Conservation (phyloP, 2,329 filamentous ascomycete genomes). For the Aulographum hederae region DNA sequence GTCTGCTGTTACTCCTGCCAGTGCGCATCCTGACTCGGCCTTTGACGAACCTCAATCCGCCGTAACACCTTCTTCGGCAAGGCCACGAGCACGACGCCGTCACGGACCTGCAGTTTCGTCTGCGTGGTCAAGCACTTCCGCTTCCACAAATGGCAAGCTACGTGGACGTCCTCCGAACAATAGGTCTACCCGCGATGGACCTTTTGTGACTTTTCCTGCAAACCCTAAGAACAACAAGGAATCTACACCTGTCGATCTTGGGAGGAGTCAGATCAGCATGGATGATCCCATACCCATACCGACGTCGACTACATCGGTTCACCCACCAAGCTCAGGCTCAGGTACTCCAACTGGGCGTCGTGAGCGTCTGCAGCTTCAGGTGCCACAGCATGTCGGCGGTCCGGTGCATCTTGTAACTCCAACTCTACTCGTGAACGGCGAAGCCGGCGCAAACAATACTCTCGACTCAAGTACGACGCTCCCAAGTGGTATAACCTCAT, state of each 20-base stretch:
- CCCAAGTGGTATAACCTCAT: conserved; percentile 8
- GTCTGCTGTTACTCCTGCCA: conserved; percentile 55
- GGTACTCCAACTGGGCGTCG: conserved; percentile 18
- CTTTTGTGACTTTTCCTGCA: conserved; percentile 51
- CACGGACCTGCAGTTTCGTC: conserved; percentile 82
- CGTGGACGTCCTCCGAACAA: conserved; percentile 66
- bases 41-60: conserved; percentile 55
- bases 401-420: conserved; percentile 42
- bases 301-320: conserved; percentile 11
- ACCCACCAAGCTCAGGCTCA: conserved; percentile 2
- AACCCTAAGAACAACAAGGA: conserved; percentile 34
- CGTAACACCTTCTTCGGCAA: conserved; percentile 40
- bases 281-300: background rate
- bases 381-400: conserved; percentile 41
- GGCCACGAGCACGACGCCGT: conserved; percentile 37
- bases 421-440: conserved; percentile 34
- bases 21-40: conserved; percentile 26
- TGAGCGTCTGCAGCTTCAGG: conserved; percentile 40
- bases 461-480: conserved; percentile 10
- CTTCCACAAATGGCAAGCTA: conserved; percentile 47
- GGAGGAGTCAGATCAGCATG: conserved; percentile 25
- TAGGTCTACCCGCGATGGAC: conserved; percentile 43
- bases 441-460: conserved; percentile 9
- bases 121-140: conserved; percentile 58
- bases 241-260: conserved; percentile 26